Evolutionary conservation across 495 filamentous ascomycete species (phyloP).

Genomic region (Aspergillus olivimuriae): DNA sequence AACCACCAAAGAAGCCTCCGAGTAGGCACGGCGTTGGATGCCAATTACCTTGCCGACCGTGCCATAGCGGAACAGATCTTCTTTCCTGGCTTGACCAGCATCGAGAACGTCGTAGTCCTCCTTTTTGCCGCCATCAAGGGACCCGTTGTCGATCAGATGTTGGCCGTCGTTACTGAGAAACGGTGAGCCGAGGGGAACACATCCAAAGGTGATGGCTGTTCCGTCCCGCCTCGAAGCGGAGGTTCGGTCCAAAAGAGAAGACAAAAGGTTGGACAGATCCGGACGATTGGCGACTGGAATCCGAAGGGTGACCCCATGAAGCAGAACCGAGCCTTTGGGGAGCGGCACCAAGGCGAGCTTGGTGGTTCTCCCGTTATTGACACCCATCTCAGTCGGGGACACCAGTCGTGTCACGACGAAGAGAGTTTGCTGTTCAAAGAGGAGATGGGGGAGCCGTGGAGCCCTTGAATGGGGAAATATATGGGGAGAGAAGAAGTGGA

Average conservation of each 20-base stretch:
- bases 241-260: slow-evolving; percentile 63
- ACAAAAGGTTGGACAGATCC: slow-evolving; percentile 76
- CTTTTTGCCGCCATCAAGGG: slow-evolving; percentile 29
- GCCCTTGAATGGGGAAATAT: neutral
- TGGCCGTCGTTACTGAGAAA: slow-evolving; percentile 64
- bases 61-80: slow-evolving; percentile 70
- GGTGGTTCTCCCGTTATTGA: slow-evolving; percentile 37
- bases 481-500: neutral
- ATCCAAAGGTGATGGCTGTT: slow-evolving; percentile 66
- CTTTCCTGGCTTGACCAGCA: slow-evolving; percentile 55
- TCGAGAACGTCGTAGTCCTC: slow-evolving; percentile 41
- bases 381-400: slow-evolving; percentile 31
- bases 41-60: slow-evolving; percentile 77
- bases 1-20: slow-evolving; percentile 75
- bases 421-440: neutral
- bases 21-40: slow-evolving; percentile 71
- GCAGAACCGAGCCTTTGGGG: slow-evolving; percentile 64
- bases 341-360: slow-evolving; percentile 72
- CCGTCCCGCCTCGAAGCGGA: slow-evolving; percentile 56
- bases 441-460: neutral
- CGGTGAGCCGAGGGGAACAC: slow-evolving; percentile 71
- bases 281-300: slow-evolving; percentile 71
- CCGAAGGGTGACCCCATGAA: slow-evolving; percentile 72
- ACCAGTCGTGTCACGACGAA: neutral
- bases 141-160: slow-evolving; percentile 53